Percentiles rank a stretch among this genome's conserved stretches.
Evolutionary conservation across 495 filamentous ascomycete genomes (phyloP).

Genomic region (Daldinia grandis): DNA sequence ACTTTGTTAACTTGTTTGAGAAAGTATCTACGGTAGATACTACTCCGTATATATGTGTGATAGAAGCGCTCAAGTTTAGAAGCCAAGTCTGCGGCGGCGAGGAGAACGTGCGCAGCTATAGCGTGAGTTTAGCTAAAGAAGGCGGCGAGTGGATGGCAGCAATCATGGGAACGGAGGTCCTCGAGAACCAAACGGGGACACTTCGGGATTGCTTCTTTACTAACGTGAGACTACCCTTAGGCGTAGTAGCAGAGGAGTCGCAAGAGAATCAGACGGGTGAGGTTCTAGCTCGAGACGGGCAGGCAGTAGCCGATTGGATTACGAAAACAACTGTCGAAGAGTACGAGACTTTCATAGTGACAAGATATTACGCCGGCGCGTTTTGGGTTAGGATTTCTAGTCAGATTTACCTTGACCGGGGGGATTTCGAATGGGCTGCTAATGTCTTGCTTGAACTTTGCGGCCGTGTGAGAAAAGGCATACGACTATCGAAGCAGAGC

Average conservation of each 20-base stretch:
- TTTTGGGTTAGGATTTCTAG: slow-evolving; percentile 79
- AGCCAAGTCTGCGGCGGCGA: slow-evolving; percentile 76
- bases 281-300: slow-evolving; percentile 35
- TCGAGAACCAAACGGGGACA: slow-evolving; percentile 59
- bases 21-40: slow-evolving; percentile 77
- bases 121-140: slow-evolving; percentile 60
- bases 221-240: slow-evolving; percentile 74
- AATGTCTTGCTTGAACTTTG: slow-evolving; percentile 68
- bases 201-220: slow-evolving; percentile 57
- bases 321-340: slow-evolving; percentile 62
- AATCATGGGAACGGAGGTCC: slow-evolving; percentile 71
- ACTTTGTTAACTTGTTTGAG: slow-evolving; percentile 72
- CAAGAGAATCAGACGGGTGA: slow-evolving; percentile 34
- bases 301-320: slow-evolving; percentile 63
- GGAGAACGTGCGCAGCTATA: slow-evolving; percentile 68
- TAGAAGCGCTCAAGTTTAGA: slow-evolving; percentile 73
- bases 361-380: slow-evolving; percentile 66
- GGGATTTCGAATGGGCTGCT: slow-evolving; percentile 80
- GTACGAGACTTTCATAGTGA: slow-evolving; percentile 74
- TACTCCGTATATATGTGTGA: slow-evolving; percentile 70
- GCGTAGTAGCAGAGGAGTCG: slow-evolving; percentile 38
- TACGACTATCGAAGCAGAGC: slow-evolving; percentile 43
- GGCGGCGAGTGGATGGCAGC: slow-evolving; percentile 66
- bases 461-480: slow-evolving; percentile 62
- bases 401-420: slow-evolving; percentile 80